Evolutionary conservation across 2,329 filamentous ascomycete genomes (phyloP), one percentile per base, ranked within the genome.

Genomic region (Pestalotiopsis sp.): DNA sequence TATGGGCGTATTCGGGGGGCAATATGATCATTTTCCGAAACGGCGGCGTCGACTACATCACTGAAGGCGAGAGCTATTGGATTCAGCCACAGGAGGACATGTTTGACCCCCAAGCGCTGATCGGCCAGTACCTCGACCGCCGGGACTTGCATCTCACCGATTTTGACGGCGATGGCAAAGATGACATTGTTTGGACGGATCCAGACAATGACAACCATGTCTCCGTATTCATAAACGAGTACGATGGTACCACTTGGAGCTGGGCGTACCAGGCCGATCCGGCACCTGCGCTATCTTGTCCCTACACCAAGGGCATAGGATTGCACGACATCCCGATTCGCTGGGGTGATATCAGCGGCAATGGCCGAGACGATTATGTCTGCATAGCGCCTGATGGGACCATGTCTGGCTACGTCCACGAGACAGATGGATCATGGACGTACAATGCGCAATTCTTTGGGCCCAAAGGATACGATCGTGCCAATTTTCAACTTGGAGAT

Each of bases 401-500:
- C 11, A 71, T 69, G 13, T 73, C 66, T 2, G 78, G 74, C 20
- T 78, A 36, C 23, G 38, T 77, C 6, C 71, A 80, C 60, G 69
- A 74, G 23, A 65, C 31, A 23, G 36, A 69, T 41, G 69, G 68
- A 9, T n/a, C 23, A 65, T 73, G 64, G 58, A 70, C 59, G 38
- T 27, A 72, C 66, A 71, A 73, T 13, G 73, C 66, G 23, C 77
- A 79, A 71, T 71, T 79, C 68, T 80, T 78, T 69, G 70, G 69
- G 60, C 65, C 71, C 14, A 72, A 75, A 49, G 71, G 64, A 27
- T 72, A 72, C 11, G 80, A 81, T 61, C 77, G 80, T 1, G 79
- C 80, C 14, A 80, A 81, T 67, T 65, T 80, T 12, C 75, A 76
- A 11, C 83, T 73, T 41, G 78, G 76, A 3, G 82, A 83, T 69